Evolutionary conservation across 2,329 filamentous ascomycete species (phyloP), one percentile per base, ranked within the genome.

Genomic region (Zarea fungicola): DNA sequence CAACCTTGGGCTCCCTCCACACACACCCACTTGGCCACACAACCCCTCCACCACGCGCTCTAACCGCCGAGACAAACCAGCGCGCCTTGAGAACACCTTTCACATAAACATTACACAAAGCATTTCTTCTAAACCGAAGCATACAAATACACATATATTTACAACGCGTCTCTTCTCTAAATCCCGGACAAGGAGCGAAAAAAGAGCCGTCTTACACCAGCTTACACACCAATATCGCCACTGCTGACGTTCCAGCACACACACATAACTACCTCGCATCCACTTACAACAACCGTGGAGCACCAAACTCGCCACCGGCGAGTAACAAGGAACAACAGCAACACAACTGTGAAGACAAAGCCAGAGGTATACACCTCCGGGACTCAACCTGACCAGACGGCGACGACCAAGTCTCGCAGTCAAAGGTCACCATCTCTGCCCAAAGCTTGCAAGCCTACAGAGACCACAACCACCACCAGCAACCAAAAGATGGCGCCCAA

Each of bases 211-310:
- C 19, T 18, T 25, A 34, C 21, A 22, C 36, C 23, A 18, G 25
- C 28, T 39, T 34, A 6, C 21, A 10, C 14, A 29, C 7, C 26
- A 21, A 40, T 35, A 25, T 34, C 16, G 44, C 44, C 36, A 48
- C 36, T 36, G 23, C 42, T 37, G 23, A 36, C 34, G 18, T 10
- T 29, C 11, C 16, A 25, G 28, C 25, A 21, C 22, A 21, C 32
- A 9, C 8, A 21, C 4, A 28, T 9, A 29, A 28, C 42, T 32
- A 36, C 36, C 45, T 37, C 45, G 45, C 45, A 47, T 35, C 45
- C 45, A 42, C 45, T 48, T 48, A 41, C 45, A 47, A n/a, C n/a
- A 34, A 41, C 19, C 36, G 28, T 48, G 45, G 45, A 48, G 45
- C 45, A 34, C 35, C 35, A 40, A 35, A 21, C 45, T 48, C 37